Evolutionary conservation across 352 stramenopile genomes (phyloP).

Genomic region (Globisporangium rhizosaccharum): DNA sequence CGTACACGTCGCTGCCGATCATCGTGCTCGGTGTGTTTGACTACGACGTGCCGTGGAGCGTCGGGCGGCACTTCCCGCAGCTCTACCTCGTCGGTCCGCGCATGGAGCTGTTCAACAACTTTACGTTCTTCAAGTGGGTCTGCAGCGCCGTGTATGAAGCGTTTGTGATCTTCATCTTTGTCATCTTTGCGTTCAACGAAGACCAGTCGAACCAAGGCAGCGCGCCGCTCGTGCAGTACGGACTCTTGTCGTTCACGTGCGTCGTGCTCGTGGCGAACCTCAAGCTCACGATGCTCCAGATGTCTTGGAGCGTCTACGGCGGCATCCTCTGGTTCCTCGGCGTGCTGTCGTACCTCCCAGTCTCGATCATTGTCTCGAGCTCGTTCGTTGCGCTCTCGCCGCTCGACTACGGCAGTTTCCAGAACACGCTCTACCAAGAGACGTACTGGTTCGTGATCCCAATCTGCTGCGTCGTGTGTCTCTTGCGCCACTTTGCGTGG

Average conservation of each 20-base stretch:
- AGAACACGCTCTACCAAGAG: constrained; percentile 60
- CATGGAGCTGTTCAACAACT: constrained; percentile 81
- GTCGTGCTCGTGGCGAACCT: constrained; percentile 92
- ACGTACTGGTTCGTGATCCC: constrained; percentile 73
- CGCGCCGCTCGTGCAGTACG: constrained; percentile 88
- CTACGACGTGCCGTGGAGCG: constrained; percentile 72
- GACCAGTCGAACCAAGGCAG: constrained; percentile 75
- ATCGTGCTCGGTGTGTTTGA: constrained; percentile 71
- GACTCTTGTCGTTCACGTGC: constrained; percentile 90
- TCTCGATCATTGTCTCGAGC: constrained; percentile 57
- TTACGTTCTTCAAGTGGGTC: constrained; percentile 85
- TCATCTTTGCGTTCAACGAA: constrained; percentile 69
- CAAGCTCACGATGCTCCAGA: constrained; percentile 84
- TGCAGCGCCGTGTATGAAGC: constrained; percentile 69
- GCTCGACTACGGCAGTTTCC: constrained; percentile 65
- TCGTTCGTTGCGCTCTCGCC: constrained; percentile 59
- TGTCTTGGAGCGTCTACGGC: constrained; percentile 64
- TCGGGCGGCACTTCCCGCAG: constrained; percentile 59
- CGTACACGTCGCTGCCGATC: constrained; percentile 92
- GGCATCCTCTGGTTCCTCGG: constrained; percentile 50
- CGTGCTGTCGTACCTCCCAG: constrained; percentile 58
- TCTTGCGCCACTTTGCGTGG: constrained; percentile 70
- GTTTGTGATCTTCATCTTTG: constrained; percentile 62
- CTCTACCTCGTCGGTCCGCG: constrained; percentile 70
- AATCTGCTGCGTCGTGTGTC: constrained; percentile 39